Percentiles rank a stretch among this genome's conserved stretches.
phyloP scores from a whole-genome alignment of 2,329 filamentous ascomycete genomes.

The Fusarium buxicola region DNA sequence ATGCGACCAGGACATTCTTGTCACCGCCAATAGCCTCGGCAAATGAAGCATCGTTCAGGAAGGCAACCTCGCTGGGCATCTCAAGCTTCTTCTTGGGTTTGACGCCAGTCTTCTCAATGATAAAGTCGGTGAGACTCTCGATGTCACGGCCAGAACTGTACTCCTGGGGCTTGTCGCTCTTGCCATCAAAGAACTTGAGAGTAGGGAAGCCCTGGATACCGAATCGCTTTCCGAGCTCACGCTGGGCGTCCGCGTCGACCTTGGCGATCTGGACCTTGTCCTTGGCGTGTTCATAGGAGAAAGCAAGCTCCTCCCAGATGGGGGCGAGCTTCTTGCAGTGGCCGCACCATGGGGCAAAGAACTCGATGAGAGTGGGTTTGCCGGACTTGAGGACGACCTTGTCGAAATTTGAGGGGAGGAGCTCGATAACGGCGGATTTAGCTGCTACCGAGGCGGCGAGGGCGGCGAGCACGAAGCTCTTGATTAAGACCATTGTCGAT shows the following conservation, averaged over 20 bases:
- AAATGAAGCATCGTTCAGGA: slow-evolving; percentile 85
- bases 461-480: slow-evolving; percentile 69
- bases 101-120: slow-evolving; percentile 87
- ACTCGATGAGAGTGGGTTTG: slow-evolving; percentile 96
- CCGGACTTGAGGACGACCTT: slow-evolving; percentile 87
- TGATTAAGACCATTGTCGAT: slow-evolving; percentile 66
- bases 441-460: slow-evolving; percentile 69
- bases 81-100: slow-evolving; percentile 82
- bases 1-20: slow-evolving; percentile 92
- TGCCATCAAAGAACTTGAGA: slow-evolving; percentile 97
- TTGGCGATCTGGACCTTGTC: slow-evolving; percentile 88
- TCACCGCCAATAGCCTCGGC: slow-evolving; percentile 81
- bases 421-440: slow-evolving; percentile 87
- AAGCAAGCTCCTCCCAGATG: slow-evolving; percentile 90
- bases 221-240: slow-evolving; percentile 84
- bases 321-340: slow-evolving; percentile 99
- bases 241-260: slow-evolving; percentile 93
- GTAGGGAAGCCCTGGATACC: slow-evolving; percentile 96
- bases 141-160: slow-evolving; percentile 90
- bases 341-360: slow-evolving; percentile 98
- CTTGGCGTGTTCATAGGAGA: slow-evolving; percentile 76
- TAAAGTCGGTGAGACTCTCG: slow-evolving; percentile 83
- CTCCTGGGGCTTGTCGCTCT: slow-evolving; percentile 84
- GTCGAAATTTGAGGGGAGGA: slow-evolving; percentile 93
- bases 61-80: slow-evolving; percentile 79